phyloP scores from a whole-genome alignment of 2,329 filamentous ascomycete species.

The Microdochium paspali region DNA sequence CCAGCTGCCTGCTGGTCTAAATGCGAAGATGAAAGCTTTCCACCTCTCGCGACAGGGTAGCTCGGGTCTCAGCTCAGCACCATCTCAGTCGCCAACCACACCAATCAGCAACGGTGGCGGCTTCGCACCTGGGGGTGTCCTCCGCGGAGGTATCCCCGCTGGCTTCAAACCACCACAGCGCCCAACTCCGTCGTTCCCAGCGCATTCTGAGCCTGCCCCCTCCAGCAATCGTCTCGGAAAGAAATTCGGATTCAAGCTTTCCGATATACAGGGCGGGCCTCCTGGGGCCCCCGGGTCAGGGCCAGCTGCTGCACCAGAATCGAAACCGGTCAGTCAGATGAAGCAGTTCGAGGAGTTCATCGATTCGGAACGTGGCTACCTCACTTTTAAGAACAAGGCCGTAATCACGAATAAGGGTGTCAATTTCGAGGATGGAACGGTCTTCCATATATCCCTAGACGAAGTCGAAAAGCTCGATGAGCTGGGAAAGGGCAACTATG shows the following conservation, averaged over 20 bases:
- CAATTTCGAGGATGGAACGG: constrained; percentile 81
- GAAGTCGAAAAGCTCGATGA: constrained; percentile 87
- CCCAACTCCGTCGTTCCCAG: not conserved
- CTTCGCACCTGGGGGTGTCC: constrained; percentile 14
- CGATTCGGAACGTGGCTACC: constrained; percentile 80
- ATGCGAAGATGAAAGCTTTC: constrained; percentile 37
- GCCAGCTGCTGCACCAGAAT: constrained; percentile 5
- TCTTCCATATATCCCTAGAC: constrained; percentile 89
- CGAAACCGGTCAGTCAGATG: constrained; percentile 30
- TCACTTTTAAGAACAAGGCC: constrained; percentile 90
- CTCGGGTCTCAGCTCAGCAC: constrained; percentile 14
- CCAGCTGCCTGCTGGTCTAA: constrained; percentile 30
- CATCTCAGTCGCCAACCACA: not conserved
- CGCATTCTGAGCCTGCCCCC: not conserved
- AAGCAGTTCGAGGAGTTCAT: constrained; percentile 68
- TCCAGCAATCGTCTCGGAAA: not conserved
- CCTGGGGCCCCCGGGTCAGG: constrained; percentile 1
- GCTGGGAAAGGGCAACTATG: constrained; percentile 95
- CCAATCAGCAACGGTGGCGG: not conserved
- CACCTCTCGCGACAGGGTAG: constrained; percentile 34
- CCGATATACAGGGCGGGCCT: not conserved
- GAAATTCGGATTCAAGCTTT: not conserved
- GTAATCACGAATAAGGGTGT: constrained; percentile 83
- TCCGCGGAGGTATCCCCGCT: constrained; percentile 25
- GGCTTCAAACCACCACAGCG: constrained; percentile 6